phyloP scores from a whole-genome alignment of 1,284 basidiomycete genomes.

The Cutaneotrichosporon sp. region DNA sequence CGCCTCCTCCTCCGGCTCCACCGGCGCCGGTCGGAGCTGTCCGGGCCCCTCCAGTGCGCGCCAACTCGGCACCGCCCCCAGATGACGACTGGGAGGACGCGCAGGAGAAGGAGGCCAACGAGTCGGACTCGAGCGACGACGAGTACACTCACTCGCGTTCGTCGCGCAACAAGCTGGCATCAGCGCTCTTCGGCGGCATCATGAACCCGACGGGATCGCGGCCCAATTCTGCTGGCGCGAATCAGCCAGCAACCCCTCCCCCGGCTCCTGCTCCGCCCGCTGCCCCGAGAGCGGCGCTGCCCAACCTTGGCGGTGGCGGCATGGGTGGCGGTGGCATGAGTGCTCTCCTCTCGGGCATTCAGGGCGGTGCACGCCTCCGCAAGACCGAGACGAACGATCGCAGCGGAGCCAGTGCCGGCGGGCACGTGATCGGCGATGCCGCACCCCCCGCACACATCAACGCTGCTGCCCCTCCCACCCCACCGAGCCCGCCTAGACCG shows the following conservation, averaged over 20 bases:
- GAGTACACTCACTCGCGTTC: slow-evolving; percentile 70
- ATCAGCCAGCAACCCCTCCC: slow-evolving; percentile 40
- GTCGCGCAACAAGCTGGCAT: slow-evolving; percentile 70
- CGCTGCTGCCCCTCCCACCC: slow-evolving; percentile 35
- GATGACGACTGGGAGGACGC: slow-evolving; percentile 82
- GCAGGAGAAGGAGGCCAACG: slow-evolving; percentile 65
- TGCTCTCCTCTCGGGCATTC: slow-evolving; percentile 78
- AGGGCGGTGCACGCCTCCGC: slow-evolving; percentile 72
- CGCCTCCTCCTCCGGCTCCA: slow-evolving; percentile 41
- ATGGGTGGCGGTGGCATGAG: slow-evolving; percentile 51
- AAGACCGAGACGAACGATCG: slow-evolving; percentile 83
- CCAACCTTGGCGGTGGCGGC: slow-evolving; percentile 50
- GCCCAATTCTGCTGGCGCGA: slow-evolving; percentile 15
- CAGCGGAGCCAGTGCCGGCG: slow-evolving; percentile 65
- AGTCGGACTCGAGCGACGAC: slow-evolving; percentile 59
- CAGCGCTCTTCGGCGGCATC: slow-evolving; percentile 69
- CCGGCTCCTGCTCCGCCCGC: slow-evolving; percentile 50
- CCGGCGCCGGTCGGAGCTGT: slow-evolving; percentile 50
- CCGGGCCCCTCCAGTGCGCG: slow-evolving; percentile 33
- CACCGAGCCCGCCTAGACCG: slow-evolving; percentile 11
- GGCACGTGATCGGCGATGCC: slow-evolving; percentile 71
- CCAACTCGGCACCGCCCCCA: slow-evolving; percentile 55
- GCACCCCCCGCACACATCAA: slow-evolving; percentile 73
- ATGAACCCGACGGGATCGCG: slow-evolving; percentile 23
- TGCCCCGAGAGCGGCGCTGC: slow-evolving; percentile 53